Conservation (phyloP, 139 green algal species). For the Trebouxia sp. region DNA sequence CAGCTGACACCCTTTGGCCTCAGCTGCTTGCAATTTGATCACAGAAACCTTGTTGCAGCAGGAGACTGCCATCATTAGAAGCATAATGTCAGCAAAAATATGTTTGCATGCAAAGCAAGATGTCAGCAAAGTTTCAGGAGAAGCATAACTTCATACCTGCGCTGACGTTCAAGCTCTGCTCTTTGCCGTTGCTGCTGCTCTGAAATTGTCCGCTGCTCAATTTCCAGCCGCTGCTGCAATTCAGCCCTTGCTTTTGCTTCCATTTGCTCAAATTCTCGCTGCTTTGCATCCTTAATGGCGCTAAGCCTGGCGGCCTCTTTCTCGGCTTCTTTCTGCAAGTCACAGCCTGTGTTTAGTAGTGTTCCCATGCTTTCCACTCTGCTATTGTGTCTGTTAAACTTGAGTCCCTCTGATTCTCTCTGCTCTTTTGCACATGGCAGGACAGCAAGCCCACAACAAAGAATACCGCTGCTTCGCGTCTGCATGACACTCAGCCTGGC, state of each 20-base stretch:
- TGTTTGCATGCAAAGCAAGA: too few species aligned
- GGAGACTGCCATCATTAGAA: too few species aligned
- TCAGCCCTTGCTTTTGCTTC: constrained; percentile 7
- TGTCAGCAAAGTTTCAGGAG: neutral
- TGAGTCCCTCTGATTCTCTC: too few species aligned
- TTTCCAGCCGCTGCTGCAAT: neutral
- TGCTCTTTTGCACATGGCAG: too few species aligned
- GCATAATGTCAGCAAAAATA: too few species aligned
- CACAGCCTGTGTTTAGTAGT: too few species aligned
- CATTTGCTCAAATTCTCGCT: neutral
- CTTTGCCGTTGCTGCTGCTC: neutral
- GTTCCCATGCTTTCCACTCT: too few species aligned
- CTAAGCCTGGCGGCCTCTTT: neutral
- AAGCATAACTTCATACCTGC: constrained; percentile 6
- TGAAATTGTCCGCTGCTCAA: constrained; percentile 3
- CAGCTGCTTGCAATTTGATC: neutral
- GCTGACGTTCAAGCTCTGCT: constrained; percentile 1
- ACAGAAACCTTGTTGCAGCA: too few species aligned
- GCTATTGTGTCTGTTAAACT: too few species aligned
- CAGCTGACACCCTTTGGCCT: neutral
- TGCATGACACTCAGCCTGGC: too few species aligned
- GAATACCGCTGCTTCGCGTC: too few species aligned
- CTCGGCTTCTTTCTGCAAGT: neutral
- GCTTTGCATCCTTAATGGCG: constrained; percentile 1
- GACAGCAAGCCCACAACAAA: too few species aligned